A percentile compares a stretch with the other conserved stretches of the same genome.
Conservation (phyloP, 2,329 filamentous ascomycete genomes). For the Colletotrichum acutatum region DNA sequence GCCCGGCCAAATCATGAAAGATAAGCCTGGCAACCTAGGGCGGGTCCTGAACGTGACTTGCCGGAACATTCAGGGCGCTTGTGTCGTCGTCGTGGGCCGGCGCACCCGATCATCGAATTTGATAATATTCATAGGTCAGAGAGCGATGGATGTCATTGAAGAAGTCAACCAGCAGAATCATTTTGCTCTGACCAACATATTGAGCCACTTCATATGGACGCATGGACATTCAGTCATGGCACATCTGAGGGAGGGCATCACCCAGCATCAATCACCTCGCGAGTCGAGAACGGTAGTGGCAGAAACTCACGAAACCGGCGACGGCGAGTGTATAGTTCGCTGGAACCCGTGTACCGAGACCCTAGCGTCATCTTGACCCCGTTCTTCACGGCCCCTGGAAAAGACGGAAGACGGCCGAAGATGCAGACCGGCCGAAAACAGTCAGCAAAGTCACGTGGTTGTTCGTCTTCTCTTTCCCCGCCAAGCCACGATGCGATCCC, state of each 20-base stretch:
- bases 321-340: neutral
- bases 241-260: neutral
- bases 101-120: slow-evolving; percentile 2
- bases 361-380: neutral
- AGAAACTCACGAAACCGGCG: neutral
- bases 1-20: neutral
- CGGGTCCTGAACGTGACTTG: neutral
- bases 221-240: neutral
- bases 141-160: neutral
- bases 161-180: neutral
- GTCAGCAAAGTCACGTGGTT: neutral
- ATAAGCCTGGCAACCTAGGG: slow-evolving; percentile 1
- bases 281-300: too few species aligned
- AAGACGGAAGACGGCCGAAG: neutral
- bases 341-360: slow-evolving; percentile 1
- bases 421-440: neutral
- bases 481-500: neutral
- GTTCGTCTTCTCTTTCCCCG: neutral
- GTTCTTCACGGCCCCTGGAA: neutral
- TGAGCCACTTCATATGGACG: neutral
- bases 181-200: neutral
- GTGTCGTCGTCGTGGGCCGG: slow-evolving; percentile 28
- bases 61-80: slow-evolving; percentile 26
- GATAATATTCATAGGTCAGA: neutral
- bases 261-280: neutral